Evolutionary conservation across 2,329 filamentous ascomycete species (phyloP), one percentile per base, ranked within the genome.

Genomic region (Colletotrichum orbiculare): DNA sequence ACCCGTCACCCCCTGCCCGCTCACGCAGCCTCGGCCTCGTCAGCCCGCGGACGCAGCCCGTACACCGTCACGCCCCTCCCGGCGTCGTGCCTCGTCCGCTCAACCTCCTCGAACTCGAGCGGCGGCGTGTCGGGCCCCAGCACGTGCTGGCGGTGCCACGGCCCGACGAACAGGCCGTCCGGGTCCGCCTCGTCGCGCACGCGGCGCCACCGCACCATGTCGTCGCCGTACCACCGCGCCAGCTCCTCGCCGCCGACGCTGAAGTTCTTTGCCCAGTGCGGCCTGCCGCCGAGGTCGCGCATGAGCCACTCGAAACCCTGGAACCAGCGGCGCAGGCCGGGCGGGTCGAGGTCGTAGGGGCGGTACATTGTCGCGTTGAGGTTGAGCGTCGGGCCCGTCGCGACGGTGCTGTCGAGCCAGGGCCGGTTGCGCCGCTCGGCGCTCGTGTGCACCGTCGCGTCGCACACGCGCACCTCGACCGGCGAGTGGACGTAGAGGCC

Each of bases 201-300:
- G 35, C 83, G 79, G 42, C 91, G 82, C 85, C 91, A 97, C 53
- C 85, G 79, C 13, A 82, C 78, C 64, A 96, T 81, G 56, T 89
- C 81, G 12, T 83, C 77, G 39, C 90, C 90, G 74, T 96, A 96
- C 76, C 93, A 87, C 2, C 77, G 75, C 61, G 87, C 84, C 46
- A 97, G 83, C 0, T 81, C 72, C 9, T 85, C 83, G 5, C 85
- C 83, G 10, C 85, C 83, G 53, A 83, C 82, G 55, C 83, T 82
- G 77, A 96, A 97, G 76, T 97, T 97, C 84, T 97, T 97, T 7
- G 94, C 94, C 92, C 94, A 97, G 79, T 97, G 94, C n/a, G 94
- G 94, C 52, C 87, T 87, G 11, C 91, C 94, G 58, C 91, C 92
- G 70, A 96, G 82, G 50, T 96, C 91, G 64, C 88, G 89, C 94